A percentile compares a stretch with the other conserved stretches of the same genome.
phyloP scores from a whole-genome alignment of 2,329 filamentous ascomycete genomes.

The Malbranchea cinnamomea region DNA sequence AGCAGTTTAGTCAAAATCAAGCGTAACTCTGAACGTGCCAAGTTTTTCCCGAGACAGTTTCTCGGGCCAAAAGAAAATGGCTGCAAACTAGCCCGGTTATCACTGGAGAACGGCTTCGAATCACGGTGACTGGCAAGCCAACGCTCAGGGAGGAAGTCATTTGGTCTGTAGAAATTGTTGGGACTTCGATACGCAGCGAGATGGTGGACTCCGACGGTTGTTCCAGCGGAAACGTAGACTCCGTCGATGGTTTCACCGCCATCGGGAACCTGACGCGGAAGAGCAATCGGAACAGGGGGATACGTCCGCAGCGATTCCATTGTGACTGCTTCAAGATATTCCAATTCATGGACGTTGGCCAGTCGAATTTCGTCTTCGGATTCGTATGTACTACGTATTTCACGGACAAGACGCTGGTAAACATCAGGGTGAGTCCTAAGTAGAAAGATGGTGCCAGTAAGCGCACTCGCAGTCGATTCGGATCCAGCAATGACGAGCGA shows the following conservation, averaged over 20 bases:
- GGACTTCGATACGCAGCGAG: constrained; percentile 8
- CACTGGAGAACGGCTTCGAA: constrained; percentile 2
- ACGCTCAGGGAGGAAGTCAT: constrained; percentile 13
- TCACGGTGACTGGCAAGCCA: constrained; percentile 9
- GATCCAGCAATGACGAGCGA: constrained; percentile 30
- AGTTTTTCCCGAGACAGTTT: constrained; percentile 10
- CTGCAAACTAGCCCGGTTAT: constrained; percentile 9
- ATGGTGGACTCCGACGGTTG: constrained; percentile 10
- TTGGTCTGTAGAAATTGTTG: constrained; percentile 11
- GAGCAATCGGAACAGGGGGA: constrained; percentile 12
- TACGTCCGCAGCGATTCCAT: constrained; percentile 13
- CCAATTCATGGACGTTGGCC: constrained; percentile 4
- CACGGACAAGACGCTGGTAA: constrained; percentile 5
- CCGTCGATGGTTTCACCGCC: constrained; percentile 11
- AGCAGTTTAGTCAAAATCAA: constrained; percentile 11
- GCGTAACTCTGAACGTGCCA: constrained; percentile 13
- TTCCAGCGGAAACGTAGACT: constrained; percentile 10
- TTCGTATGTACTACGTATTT: constrained; percentile 6
- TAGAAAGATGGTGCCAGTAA: constrained; percentile 24
- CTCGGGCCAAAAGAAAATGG: constrained; percentile 11
- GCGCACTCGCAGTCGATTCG: constrained; percentile 30
- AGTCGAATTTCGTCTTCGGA: constrained; percentile 7
- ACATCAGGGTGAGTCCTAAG: constrained; percentile 17
- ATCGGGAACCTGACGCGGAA: constrained; percentile 10
- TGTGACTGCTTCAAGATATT: constrained; percentile 13